Evolutionary conservation across 2,329 filamentous ascomycete genomes (phyloP), one percentile per base, ranked within the genome.

Genomic region (Penicillium hordei): DNA sequence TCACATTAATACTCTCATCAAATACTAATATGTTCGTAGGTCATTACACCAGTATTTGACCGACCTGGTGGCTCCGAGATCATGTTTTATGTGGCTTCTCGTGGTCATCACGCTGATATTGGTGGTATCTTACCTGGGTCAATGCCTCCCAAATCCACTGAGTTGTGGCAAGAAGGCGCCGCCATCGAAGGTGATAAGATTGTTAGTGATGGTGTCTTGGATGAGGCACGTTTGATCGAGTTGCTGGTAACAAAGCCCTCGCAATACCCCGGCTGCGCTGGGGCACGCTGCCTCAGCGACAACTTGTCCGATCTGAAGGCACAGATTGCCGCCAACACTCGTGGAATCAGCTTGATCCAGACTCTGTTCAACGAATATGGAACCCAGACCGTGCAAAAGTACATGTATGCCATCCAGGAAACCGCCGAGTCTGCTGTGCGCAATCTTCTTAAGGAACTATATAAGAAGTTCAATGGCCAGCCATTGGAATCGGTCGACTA

Each of bases 281-380:
- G 90, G 2, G 93, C 91, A 0, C 81, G 91, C 43, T 91, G 90
- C 69, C 79, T 95, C 1, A 86, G 84, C 10, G 91, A 96, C 72
- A 95, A 95, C 70, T 81, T 95, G 63, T 93, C 91, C 52, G 91
- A 95, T 70, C 80, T 96, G 40, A 92, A 93, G 72, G 91, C 91
- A 0, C 91, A 95, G 70, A 88, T 94, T 13, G 90, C 91, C 0
- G 90, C 91, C 13, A 95, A 96, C 68, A 88, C 91, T 66, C 92
- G 92, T 65, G 91, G 91, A 9, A 93, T 93, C 68, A 87, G 86
- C 36, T 79, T 93, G 23, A 94, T 95, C 63, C 83, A 83, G 49
- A 81, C 83, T 0, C 78, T 94, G 1, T 92, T 95, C 63, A 82
- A 84, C 19, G 91, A 94, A 67, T 94, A 93, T 65, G 87, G 87